Evolutionary conservation across 2,329 filamentous ascomycete species (phyloP).

Genomic region (Hyphodiscus sp.): DNA sequence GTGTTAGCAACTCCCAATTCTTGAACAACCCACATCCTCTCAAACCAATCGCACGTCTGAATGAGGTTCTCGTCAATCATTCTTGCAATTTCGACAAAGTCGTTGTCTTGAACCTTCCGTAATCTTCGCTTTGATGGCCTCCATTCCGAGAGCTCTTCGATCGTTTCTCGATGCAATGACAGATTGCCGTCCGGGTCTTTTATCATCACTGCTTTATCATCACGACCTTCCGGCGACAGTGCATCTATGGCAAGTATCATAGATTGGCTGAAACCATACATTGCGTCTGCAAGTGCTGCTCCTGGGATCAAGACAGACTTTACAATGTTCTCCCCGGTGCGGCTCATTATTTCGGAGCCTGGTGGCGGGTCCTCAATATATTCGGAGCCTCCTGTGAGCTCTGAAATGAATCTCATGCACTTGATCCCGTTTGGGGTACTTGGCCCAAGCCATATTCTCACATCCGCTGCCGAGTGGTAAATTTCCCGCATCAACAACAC

Average conservation of each 20-base stretch:
- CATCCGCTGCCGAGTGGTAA: conserved; percentile 5
- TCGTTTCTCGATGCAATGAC: background rate
- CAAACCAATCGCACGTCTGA: background rate
- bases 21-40: background rate
- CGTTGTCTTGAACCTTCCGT: background rate
- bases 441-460: conserved; percentile 7
- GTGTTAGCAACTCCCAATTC: background rate
- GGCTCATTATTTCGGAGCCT: too few relatives aligned
- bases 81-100: too few relatives aligned
- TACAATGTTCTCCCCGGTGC: background rate
- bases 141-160: background rate
- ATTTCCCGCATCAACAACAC: conserved; percentile 12
- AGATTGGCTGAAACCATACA: background rate
- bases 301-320: background rate
- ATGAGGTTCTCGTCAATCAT: background rate
- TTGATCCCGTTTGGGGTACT: background rate
- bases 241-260: background rate
- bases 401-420: background rate
- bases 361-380: background rate
- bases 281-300: background rate
- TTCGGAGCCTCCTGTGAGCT: background rate
- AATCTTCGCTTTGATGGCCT: background rate
- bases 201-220: background rate
- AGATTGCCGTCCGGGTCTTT: background rate
- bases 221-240: background rate